Conservation (phyloP, 805 yeast species). For the Metschnikowia santaceciliae region DNA sequence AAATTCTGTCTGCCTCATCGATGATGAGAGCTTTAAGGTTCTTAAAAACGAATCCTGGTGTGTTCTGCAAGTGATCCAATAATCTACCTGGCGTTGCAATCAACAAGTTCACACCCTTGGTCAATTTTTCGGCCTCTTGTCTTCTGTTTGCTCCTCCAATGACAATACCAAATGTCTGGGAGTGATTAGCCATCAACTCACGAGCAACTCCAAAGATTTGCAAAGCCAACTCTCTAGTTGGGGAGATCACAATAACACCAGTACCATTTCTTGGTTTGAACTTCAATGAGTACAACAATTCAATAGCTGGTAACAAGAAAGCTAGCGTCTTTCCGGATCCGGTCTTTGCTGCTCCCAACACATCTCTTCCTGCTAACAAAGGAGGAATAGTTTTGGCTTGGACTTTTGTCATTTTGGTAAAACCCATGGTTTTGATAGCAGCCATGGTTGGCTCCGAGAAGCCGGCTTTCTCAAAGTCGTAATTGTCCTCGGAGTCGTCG, state of each 20-base stretch:
- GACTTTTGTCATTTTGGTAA: slow-evolving; percentile 86
- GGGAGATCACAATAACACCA: slow-evolving; percentile 92
- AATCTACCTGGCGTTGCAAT: slow-evolving; percentile 98
- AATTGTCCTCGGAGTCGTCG: slow-evolving; percentile 24
- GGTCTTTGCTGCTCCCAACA: slow-evolving; percentile 98
- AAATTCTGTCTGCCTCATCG: slow-evolving; percentile 97
- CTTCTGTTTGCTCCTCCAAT: slow-evolving; percentile 98
- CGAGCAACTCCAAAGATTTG: slow-evolving; percentile 98
- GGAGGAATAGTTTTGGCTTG: slow-evolving; percentile 97
- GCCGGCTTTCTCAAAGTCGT: slow-evolving; percentile 41
- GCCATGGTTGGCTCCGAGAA: slow-evolving; percentile 78
- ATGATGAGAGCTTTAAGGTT: slow-evolving; percentile 90
- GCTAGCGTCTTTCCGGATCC: slow-evolving; percentile 99
- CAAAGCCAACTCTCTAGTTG: slow-evolving; percentile 95
- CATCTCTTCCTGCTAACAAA: slow-evolving; percentile 92
- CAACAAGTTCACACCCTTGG: slow-evolving; percentile 88
- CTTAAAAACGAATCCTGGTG: slow-evolving; percentile 89
- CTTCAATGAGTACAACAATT: slow-evolving; percentile 80
- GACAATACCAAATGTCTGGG: slow-evolving; percentile 93
- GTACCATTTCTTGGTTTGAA: slow-evolving; percentile 98
- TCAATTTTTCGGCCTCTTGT: slow-evolving; percentile 92
- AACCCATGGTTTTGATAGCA: slow-evolving; percentile 86
- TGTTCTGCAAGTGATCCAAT: slow-evolving; percentile 93
- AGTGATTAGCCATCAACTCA: slow-evolving; percentile 83
- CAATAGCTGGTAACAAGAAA: slow-evolving; percentile 92